Evolutionary conservation across 1,284 basidiomycete species (phyloP).

Genomic region (Ceratorhiza oryzae-sativae): DNA sequence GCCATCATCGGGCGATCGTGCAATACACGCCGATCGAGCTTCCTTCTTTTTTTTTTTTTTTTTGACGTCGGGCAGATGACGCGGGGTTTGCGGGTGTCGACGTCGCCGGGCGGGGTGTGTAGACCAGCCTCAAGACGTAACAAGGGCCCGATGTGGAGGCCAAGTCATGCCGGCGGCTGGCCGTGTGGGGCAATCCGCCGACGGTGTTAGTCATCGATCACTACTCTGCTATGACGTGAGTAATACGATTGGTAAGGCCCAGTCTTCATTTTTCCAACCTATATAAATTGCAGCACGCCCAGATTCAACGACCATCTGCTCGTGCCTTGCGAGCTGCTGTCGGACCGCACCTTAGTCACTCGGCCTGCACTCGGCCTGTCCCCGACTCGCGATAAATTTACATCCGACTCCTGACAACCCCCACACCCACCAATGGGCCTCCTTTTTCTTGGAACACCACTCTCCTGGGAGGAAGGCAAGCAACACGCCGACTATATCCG

Average conservation of each 20-base stretch:
- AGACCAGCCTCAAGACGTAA: too few relatives aligned
- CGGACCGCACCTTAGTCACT: conserved; percentile 1
- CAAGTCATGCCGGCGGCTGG: too few relatives aligned
- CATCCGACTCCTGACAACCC: neutral
- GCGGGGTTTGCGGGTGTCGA: too few relatives aligned
- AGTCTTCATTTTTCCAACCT: neutral
- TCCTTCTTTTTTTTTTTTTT: too few relatives aligned
- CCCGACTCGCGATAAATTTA: neutral
- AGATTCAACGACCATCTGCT: neutral
- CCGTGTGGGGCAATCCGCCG: too few relatives aligned
- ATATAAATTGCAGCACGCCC: neutral
- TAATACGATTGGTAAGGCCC: neutral
- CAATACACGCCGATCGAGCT: too few relatives aligned
- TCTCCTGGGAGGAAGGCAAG: conserved; percentile 91
- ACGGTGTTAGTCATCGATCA: neutral
- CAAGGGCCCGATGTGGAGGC: too few relatives aligned
- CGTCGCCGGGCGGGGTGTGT: too few relatives aligned
- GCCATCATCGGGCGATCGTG: too few relatives aligned
- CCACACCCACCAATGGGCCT: conserved; percentile 76
- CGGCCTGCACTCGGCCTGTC: neutral
- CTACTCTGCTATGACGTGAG: neutral
- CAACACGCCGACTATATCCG: conserved; percentile 90
- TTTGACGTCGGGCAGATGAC: too few relatives aligned
- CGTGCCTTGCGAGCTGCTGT: neutral
- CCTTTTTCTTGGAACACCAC: conserved; percentile 91